Base-by-base conservation (phyloP, 2,329 filamentous ascomycete genomes). In the Xenosphaeropsis pyriputrescens region DNA sequence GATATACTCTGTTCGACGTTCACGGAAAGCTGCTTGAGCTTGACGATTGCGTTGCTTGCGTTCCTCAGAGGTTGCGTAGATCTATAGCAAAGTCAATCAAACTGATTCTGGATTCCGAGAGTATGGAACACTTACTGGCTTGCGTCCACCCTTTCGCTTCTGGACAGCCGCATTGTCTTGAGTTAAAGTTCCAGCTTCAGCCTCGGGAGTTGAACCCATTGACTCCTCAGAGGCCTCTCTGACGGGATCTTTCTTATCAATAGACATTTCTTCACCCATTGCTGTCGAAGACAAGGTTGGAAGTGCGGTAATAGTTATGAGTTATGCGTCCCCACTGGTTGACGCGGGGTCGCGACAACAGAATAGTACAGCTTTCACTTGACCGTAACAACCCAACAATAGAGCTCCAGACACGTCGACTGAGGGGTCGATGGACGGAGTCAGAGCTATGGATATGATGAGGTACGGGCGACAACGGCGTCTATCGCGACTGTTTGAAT, bases 31-130 rank as follows among this genome's bases (percentile, higher is more conserved):
- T 39, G 91, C 91, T 63, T 98, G 91, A 35, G 91, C 91, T 65
- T 96, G 91, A 50, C 91, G 72, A 57, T 98, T 98, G 47, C 91
- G 77, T 63, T 96, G 91, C 66, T 98, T 96, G 54, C 91, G 79
- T 63, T 98, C 91, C 61, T 98, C 91, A 9, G 91, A 96, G 29
- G 91, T 98, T 39, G 91, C 91, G 70, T 98, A 98, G 46, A 95
- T 95, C 89, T 95, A 47, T 41, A 11, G 39, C 29, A 7, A 7
- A 26, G 46, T 54, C 38, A 52, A 45, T 22, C 15, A 35, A 16
- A 35, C 33, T 18, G 16, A 22, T 13, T 22, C 9, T 22, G 15
- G 15, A 6, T 26, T 18, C 31, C 9, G 14, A 9, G 15, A 35
- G 37, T 39, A 39, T 32, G 17, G 18, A 40, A 50, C 48, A 70